A percentile compares a stretch with the other conserved stretches of the same genome.
phyloP scores from a whole-genome alignment of 2,329 filamentous ascomycete species.

The Colletotrichum sp. region DNA sequence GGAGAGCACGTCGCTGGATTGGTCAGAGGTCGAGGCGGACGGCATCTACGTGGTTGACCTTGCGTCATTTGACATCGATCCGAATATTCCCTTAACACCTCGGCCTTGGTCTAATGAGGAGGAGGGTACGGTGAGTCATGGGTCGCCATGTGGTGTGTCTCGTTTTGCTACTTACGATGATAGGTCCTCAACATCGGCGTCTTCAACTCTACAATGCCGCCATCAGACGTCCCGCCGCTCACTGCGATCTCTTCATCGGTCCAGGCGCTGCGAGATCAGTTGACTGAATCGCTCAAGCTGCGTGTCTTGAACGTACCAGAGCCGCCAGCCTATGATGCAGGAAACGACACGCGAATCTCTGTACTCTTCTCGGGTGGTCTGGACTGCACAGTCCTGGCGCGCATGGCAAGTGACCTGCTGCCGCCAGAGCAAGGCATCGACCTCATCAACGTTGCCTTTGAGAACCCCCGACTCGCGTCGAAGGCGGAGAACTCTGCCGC shows the following conservation, averaged over 20 bases:
- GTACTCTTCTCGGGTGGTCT: conserved; percentile 93
- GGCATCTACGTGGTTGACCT: conserved; percentile 77
- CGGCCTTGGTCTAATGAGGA: conserved; percentile 34
- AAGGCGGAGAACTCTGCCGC: conserved; percentile 35
- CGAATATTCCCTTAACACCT: neutral
- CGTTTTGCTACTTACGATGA: conserved; percentile 45
- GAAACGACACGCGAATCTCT: conserved; percentile 63
- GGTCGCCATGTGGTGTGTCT: neutral
- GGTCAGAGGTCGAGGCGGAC: conserved; percentile 84
- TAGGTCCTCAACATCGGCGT: conserved; percentile 59
- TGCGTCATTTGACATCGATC: conserved; percentile 11
- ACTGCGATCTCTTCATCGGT: conserved; percentile 52
- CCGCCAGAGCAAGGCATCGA: conserved; percentile 75
- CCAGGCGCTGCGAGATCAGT: conserved; percentile 53
- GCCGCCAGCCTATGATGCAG: conserved; percentile 44
- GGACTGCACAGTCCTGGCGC: conserved; percentile 88
- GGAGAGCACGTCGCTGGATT: conserved; percentile 56
- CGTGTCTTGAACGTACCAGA: conserved; percentile 71
- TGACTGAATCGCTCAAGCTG: conserved; percentile 66
- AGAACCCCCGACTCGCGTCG: conserved; percentile 80
- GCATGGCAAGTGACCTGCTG: conserved; percentile 78
- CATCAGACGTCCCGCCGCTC: conserved; percentile 29
- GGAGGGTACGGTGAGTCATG: conserved; percentile 52
- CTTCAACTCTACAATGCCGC: conserved; percentile 55
- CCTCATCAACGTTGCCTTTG: conserved; percentile 93